A percentile compares a stretch with the other conserved stretches of the same genome.
Conservation (phyloP, 2,329 filamentous ascomycete species). For the Aspergillus sp. region DNA sequence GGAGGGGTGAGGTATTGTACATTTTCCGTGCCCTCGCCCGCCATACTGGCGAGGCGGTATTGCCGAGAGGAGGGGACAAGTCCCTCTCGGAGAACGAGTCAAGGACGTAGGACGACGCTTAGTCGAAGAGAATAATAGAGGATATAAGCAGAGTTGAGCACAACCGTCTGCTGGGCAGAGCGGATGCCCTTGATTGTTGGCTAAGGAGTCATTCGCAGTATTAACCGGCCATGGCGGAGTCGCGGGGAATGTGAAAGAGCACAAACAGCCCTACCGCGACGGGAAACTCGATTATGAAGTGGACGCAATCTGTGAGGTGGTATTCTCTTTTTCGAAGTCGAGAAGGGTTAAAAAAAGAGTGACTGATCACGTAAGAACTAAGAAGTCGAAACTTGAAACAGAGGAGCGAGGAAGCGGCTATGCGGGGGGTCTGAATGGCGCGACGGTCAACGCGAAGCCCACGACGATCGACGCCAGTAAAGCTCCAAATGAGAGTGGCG, state of each 20-base stretch:
- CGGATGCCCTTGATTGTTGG: slow-evolving; percentile 44
- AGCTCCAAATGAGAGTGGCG: slow-evolving; percentile 24
- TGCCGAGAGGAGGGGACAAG: slow-evolving; percentile 19
- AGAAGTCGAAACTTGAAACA: slow-evolving; percentile 15
- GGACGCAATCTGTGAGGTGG: background rate
- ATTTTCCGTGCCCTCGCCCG: slow-evolving; percentile 44
- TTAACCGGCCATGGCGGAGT: slow-evolving; percentile 45
- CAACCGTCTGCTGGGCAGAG: slow-evolving; percentile 51
- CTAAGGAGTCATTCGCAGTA: slow-evolving; percentile 47
- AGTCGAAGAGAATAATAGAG: slow-evolving; percentile 9
- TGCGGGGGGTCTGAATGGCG: slow-evolving; percentile 30
- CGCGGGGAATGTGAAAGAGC: slow-evolving; percentile 20
- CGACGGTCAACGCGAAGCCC: slow-evolving; percentile 31
- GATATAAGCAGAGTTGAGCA: slow-evolving; percentile 34
- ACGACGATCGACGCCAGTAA: slow-evolving; percentile 34
- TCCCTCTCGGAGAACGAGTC: slow-evolving; percentile 12
- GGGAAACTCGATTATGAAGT: slow-evolving; percentile 13
- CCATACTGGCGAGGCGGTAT: slow-evolving; percentile 41
- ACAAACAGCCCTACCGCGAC: slow-evolving; percentile 29
- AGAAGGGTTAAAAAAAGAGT: slow-evolving; percentile 14
- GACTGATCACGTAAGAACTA: slow-evolving; percentile 23
- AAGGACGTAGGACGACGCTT: slow-evolving; percentile 12
- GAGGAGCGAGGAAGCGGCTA: slow-evolving; percentile 26
- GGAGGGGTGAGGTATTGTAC: slow-evolving; percentile 49
- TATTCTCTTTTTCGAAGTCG: background rate